Base-by-base conservation (phyloP, 495 filamentous ascomycete species). In the Penicillium verhagenii region DNA sequence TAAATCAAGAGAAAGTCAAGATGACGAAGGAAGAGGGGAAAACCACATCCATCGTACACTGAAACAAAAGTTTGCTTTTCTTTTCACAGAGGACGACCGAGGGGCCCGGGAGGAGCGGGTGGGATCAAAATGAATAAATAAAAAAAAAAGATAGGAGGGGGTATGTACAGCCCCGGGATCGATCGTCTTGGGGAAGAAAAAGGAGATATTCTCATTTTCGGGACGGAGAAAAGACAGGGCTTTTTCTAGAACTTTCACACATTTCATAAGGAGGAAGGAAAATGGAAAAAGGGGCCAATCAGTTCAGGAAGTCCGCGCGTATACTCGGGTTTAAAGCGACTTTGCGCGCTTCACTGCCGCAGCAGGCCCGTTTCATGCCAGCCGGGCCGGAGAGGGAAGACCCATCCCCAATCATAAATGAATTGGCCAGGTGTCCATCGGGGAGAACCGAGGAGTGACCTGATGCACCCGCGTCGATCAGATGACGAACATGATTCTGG, bases 401-500 rank as follows among this genome's bases (percentile, higher is more conserved):
- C 13, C 46, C 54, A 39, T 52, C 54, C 9, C 42, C 45, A 4
- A 62, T 45, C 45, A 76, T 59, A 26, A 76, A 75, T n/a, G 75
- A 72, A 51, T 66, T 63, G 10, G 76, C 68, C 56, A 72, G n/a
- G 20, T 66, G 61, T 5, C 66, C 71, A 49, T 80, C 75, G 14
- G 69, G 71, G 6, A 78, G 53, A 11, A 78, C 60, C 10, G 61
- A 62, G 40, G 64, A 60, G 18, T 69, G 65, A 45, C 62, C 63
- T 47, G 68, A 60, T 28, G 59, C 56, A 47, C 64, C 63, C 48
- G 57, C 60, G 35, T 66, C 68, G 52, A 79, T 74, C 47, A 80
- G 44, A 20, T 86, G 79, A 52, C 89, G 88, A 38, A 94, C 88
- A 55, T 90, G 85, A 45, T 85, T 83, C 67, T 94, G 90, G 14